phyloP scores from a whole-genome alignment of 352 stramenopile genomes.

The Phytophthora crassamura region DNA sequence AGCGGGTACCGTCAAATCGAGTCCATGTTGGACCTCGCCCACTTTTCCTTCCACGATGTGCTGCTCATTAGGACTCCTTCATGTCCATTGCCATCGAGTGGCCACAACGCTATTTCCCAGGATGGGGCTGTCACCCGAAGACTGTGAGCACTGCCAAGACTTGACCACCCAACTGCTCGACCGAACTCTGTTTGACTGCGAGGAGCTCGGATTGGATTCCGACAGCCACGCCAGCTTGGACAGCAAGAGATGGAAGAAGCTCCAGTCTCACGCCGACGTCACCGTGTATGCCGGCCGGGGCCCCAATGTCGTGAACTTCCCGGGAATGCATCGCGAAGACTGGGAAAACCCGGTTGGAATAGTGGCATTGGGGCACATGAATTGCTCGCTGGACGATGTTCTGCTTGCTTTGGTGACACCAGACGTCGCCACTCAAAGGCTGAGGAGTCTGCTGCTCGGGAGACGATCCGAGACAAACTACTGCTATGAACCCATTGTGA shows the following conservation, averaged over 20 bases:
- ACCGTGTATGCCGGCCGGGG: constrained; percentile 30
- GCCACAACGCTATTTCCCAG: background rate
- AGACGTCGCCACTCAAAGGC: constrained; percentile 14
- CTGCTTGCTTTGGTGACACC: constrained; percentile 28
- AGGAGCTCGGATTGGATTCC: constrained; percentile 29
- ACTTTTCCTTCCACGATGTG: constrained; percentile 7
- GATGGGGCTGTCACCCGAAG: background rate
- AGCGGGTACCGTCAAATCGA: constrained; percentile 9
- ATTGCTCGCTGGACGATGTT: constrained; percentile 31
- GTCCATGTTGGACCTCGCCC: constrained; percentile 12
- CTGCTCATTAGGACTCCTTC: background rate
- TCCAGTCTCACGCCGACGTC: constrained; percentile 30
- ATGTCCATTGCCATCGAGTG: too few species aligned
- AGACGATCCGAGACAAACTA: constrained; percentile 16
- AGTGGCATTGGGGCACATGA: constrained; percentile 21
- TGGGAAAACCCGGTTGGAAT: constrained; percentile 33
- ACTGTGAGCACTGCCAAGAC: background rate
- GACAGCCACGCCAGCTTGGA: constrained; percentile 20
- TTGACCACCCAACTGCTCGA: constrained; percentile 6
- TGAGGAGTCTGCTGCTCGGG: constrained; percentile 27
- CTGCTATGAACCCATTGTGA: constrained; percentile 20
- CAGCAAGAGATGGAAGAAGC: constrained; percentile 29
- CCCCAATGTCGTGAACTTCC: constrained; percentile 15
- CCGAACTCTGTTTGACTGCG: constrained; percentile 30
- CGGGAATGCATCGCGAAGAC: constrained; percentile 29